phyloP scores from a whole-genome alignment of 2,329 filamentous ascomycete genomes.

The Periconia sp. region DNA sequence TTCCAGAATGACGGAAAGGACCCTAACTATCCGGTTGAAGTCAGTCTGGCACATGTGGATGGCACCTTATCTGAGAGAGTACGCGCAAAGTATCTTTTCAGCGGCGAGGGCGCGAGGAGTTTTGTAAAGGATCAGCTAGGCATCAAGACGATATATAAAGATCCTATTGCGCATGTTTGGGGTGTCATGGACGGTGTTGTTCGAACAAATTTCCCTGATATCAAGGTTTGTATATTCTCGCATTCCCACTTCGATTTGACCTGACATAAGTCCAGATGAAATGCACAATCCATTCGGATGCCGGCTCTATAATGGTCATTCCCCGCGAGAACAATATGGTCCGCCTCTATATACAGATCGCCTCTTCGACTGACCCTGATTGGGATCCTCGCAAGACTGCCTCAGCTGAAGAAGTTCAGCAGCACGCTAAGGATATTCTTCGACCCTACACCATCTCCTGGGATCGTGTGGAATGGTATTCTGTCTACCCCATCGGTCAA shows the following conservation, averaged over 20 bases:
- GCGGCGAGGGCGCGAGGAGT: slow-evolving; percentile 66
- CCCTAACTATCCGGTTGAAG: slow-evolving; percentile 78
- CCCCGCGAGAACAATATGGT: slow-evolving; percentile 61
- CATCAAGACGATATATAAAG: slow-evolving; percentile 69
- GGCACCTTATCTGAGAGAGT: slow-evolving; percentile 71
- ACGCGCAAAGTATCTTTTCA: slow-evolving; percentile 67
- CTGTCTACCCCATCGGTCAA: slow-evolving; percentile 70
- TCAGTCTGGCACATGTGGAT: slow-evolving; percentile 78
- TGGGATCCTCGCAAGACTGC: slow-evolving; percentile 67
- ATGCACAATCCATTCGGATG: slow-evolving; percentile 70
- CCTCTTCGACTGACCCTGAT: slow-evolving; percentile 66
- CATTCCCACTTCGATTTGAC: not conserved
- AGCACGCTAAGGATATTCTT: slow-evolving; percentile 63
- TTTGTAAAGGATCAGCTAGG: slow-evolving; percentile 68
- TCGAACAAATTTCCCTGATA: slow-evolving; percentile 67
- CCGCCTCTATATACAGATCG: slow-evolving; percentile 65
- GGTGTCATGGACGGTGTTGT: slow-evolving; percentile 72
- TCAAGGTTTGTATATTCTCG: slow-evolving; percentile 53
- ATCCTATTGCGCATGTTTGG: slow-evolving; percentile 69
- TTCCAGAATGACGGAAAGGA: slow-evolving; percentile 67
- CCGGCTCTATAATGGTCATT: slow-evolving; percentile 69
- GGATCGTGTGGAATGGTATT: slow-evolving; percentile 71
- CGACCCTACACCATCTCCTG: slow-evolving; percentile 66
- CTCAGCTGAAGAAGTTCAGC: slow-evolving; percentile 65
- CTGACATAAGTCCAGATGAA: slow-evolving; percentile 57